Percentiles rank a stretch among this genome's conserved stretches.
These are phyloP conservation scores for Lachancea dasiensis DNA, from an alignment of 805 yeast species.

Conservation along the genomic window DNA sequence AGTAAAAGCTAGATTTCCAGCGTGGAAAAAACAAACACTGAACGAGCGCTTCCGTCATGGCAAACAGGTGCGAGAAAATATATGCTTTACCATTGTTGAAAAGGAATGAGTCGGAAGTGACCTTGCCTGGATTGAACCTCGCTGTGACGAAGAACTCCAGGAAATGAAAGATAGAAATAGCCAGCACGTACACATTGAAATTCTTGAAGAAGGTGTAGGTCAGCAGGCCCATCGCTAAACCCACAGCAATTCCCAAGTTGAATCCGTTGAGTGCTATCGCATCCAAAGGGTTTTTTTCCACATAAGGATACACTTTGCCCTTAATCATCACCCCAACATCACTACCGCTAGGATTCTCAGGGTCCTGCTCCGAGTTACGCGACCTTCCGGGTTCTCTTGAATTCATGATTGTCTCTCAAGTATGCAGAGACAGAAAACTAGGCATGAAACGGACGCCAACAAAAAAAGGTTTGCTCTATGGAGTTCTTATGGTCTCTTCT, in stretches of 20 bases:
- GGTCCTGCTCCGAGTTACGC: background rate
- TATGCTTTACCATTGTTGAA: constrained; percentile 59
- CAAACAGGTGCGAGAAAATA: constrained; percentile 48
- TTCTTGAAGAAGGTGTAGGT: constrained; percentile 30
- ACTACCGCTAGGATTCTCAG: background rate
- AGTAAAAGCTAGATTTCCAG: constrained; percentile 22
- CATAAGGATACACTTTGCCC: constrained; percentile 27
- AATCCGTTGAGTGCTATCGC: constrained; percentile 41
- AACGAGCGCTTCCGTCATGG: constrained; percentile 45
- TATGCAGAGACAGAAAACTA: too few species aligned
- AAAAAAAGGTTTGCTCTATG: too few species aligned
- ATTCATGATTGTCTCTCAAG: background rate
- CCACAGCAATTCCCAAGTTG: constrained; percentile 39
- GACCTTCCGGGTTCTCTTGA: background rate
- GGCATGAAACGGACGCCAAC: too few species aligned
- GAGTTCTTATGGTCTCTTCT: too few species aligned
- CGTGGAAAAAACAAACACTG: constrained; percentile 40
- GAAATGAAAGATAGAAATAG: constrained; percentile 64
- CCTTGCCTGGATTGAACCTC: constrained; percentile 56
- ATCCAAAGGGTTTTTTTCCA: constrained; percentile 38
- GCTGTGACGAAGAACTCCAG: constrained; percentile 82
- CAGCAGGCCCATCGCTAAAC: constrained; percentile 33
- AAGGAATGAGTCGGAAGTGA: constrained; percentile 64
- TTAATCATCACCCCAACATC: constrained; percentile 11
- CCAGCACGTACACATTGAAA: constrained; percentile 44